Base-by-base conservation (phyloP, 2,329 filamentous ascomycete species). In the Clathrospora elynae region DNA sequence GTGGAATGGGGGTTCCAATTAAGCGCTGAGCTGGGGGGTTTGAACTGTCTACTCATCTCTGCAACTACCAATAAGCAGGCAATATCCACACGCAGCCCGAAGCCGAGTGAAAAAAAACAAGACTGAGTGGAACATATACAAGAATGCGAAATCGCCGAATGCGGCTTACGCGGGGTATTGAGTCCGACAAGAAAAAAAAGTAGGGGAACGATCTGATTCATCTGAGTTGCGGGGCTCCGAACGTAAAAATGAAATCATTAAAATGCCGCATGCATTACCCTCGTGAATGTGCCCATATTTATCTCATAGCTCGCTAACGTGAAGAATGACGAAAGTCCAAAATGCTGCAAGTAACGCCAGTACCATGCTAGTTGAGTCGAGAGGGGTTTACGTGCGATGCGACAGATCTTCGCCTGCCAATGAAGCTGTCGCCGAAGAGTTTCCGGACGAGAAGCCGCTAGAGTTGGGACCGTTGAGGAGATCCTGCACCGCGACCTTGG, bases 401-500 rank as follows among this genome's bases (percentile, higher is more conserved):
- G 57, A 49, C 26, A 72, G 62, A 40, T 72, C 70, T 51, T 71
- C 71, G 35, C 88, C 88, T 16, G 87, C 84, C 47, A 93, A 76
- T 57, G 89, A 95, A 63, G 85, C 89, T 31, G 81, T 83, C 28
- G 87, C 81, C 30, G 88, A 93, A 44, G 87, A 91, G 55, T 85
- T 84, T 39, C 88, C 87, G 49, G 88, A 91, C 34, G 81, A 78
- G 64, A 84, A 85, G 50, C 83, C 87, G 34, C 81, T 82, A 16
- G 74, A 51, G 37, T 41, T 73, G 6, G 62, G 52, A 34, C 75
- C 79, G 50, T 86, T 86, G 46, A 95, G 75, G 42, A 96, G 79
- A 61, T 96, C 92, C 59, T 92, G 87, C 4, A 95, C 86, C 2
- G 87, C 87, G 29, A 95, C 87, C 70, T 93, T 93, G 41, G 90